Evolutionary conservation across 2,329 filamentous ascomycete species (phyloP).

Genomic region (Colletotrichum orchidophilum): DNA sequence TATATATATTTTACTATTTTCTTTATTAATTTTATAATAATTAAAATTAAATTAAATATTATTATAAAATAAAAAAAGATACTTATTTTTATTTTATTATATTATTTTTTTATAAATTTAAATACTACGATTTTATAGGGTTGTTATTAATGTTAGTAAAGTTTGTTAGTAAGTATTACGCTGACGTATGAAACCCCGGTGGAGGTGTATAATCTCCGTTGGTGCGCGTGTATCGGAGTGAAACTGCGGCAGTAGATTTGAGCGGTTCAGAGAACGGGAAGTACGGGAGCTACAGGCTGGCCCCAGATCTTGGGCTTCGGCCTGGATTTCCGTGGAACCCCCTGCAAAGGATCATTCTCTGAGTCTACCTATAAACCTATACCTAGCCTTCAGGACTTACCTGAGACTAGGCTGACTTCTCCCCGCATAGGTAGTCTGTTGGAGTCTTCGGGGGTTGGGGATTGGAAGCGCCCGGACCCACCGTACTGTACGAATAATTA

Average conservation of each 20-base stretch:
- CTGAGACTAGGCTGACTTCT: background rate
- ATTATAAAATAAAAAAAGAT: too few relatives aligned
- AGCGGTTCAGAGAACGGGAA: background rate
- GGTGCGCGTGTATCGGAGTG: slow-evolving; percentile 20
- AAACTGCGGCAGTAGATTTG: background rate
- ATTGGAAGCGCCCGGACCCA: background rate
- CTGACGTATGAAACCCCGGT: too few relatives aligned
- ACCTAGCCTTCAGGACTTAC: background rate
- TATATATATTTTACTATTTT: too few relatives aligned
- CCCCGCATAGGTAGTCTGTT: background rate
- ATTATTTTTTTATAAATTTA: too few relatives aligned
- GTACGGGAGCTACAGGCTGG: background rate
- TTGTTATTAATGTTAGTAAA: too few relatives aligned
- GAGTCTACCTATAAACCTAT: background rate
- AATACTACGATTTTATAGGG: too few relatives aligned
- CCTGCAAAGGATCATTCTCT: background rate
- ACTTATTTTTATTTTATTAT: too few relatives aligned
- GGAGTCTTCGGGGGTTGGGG: background rate
- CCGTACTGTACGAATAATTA: background rate
- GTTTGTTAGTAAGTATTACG: too few relatives aligned
- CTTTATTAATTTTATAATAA: too few relatives aligned
- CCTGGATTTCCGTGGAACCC: background rate
- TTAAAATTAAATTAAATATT: too few relatives aligned
- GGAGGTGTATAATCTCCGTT: too few relatives aligned
- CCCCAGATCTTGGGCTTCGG: background rate